Evolutionary conservation across 176 grass and related monocot genomes (phyloP).

Genomic region (Zoysia pacifica): DNA sequence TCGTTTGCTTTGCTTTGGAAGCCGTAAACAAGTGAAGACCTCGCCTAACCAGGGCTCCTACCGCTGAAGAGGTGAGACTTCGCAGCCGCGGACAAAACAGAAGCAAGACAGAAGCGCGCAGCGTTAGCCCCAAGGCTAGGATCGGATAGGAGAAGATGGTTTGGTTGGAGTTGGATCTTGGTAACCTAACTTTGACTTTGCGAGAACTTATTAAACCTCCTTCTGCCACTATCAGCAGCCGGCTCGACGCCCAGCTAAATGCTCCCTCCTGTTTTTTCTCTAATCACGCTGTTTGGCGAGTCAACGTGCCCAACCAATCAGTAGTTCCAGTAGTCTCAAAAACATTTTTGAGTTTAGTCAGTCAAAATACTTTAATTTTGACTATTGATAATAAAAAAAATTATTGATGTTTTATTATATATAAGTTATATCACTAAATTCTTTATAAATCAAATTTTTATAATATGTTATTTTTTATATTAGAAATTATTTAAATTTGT

Average conservation of each 20-base stretch:
- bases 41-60: not conserved
- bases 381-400: no score
- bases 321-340: not conserved
- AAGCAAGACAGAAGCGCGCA: constrained; percentile 30
- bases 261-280: not conserved
- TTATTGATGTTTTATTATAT: no score
- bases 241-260: constrained; percentile 26
- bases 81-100: constrained; percentile 5
- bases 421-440: no score
- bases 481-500: no score
- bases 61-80: not conserved
- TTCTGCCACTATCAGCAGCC: not conserved
- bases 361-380: no score
- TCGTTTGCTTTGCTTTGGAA: no score
- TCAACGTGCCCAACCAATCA: constrained; percentile 19
- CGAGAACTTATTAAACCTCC: not conserved
- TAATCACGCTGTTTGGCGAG: not conserved
- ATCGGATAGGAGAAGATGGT: not conserved
- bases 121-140: not conserved
- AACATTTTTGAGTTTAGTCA: no score
- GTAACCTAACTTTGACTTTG: constrained; percentile 36
- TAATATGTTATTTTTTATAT: no score
- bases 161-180: constrained; percentile 23
- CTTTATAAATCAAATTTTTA: no score
- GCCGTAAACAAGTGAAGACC: no score